Evolutionary conservation across 1,284 basidiomycete genomes (phyloP), one percentile per base, ranked within the genome.

Genomic region (Ustilago sp.): DNA sequence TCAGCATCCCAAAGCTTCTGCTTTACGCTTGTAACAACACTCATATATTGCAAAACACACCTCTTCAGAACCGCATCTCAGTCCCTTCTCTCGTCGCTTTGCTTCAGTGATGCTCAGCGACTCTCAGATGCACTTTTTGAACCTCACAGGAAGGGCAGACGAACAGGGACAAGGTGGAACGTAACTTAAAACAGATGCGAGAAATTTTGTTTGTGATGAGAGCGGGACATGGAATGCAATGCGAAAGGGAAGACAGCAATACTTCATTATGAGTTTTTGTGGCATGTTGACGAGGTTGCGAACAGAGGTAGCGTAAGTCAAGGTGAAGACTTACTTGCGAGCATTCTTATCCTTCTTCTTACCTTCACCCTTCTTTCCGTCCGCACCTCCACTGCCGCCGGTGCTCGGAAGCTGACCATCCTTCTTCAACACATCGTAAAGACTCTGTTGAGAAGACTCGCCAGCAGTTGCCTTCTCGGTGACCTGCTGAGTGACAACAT

Each of bases 361-460:
- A 15, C 62, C 54, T n/a, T 45, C 34, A 39, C 51, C 8, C 61
- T 68, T 64, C 59, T 71, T 67, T 0, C 31, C 60, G 41, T 51
- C 23, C 15, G 41, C 50, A 28, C 52, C 38, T 39, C 34, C 55
- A 39, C 48, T 28, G 8, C 23, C 7, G 11, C 43, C 43, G 19
- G 43, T 19, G 43, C n/a, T 19, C 11, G 68, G 68, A 41, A 75
- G 38, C 62, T 73, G 55, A 34, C 68, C 63, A n/a, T 77, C 77
- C 53, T 74, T 73, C 60, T 75, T 75, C 31, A 79, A 59, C 57
- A 69, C 59, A 19, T 74, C 59, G 57, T 77, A 79, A 31, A 79
- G 69, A 34, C 69, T 74, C 38, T 57, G 43, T 51, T 70, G 53
- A 9, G 56, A 55, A 36, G 58, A 41, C 15, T 72, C 56, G n/a